A percentile compares a stretch with the other conserved stretches of the same genome.
Evolutionary conservation across 2,329 filamentous ascomycete species (phyloP).

Genomic region (Akanthomyces dipterigenus): DNA sequence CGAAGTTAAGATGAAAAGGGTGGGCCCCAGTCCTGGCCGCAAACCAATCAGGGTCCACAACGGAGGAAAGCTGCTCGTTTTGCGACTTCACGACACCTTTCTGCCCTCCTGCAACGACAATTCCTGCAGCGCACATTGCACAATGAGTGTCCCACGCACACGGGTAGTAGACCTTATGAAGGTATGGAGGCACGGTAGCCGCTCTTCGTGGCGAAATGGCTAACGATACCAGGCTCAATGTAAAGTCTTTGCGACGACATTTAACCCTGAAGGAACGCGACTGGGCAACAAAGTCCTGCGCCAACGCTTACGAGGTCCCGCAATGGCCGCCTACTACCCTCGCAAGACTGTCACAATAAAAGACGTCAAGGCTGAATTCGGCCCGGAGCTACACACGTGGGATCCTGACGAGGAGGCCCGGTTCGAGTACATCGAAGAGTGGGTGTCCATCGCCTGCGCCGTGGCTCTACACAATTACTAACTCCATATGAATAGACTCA

Average conservation of each 20-base stretch:
- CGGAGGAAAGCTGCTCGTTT: neutral
- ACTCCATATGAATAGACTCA: conserved; percentile 46
- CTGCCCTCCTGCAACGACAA: neutral
- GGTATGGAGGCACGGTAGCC: conserved; percentile 39
- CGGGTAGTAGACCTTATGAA: conserved; percentile 69
- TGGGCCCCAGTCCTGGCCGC: neutral
- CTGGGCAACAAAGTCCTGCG: conserved; percentile 89
- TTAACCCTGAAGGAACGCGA: conserved; percentile 76
- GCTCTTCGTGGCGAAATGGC: neutral
- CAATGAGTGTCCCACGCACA: conserved; percentile 56
- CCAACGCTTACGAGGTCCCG: conserved; percentile 77
- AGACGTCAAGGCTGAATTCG: conserved; percentile 66
- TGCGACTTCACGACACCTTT: conserved; percentile 14
- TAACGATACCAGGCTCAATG: conserved; percentile 63
- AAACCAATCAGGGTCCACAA: neutral
- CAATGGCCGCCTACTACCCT: conserved; percentile 84
- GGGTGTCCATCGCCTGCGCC: conserved; percentile 23
- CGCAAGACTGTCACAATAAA: conserved; percentile 62
- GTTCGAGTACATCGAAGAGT: conserved; percentile 65
- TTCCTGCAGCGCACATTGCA: conserved; percentile 21
- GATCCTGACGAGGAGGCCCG: conserved; percentile 76
- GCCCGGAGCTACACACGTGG: conserved; percentile 58
- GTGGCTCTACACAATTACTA: conserved; percentile 18
- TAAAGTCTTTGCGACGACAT: conserved; percentile 83
- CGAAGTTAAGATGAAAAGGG: neutral